phyloP scores from a whole-genome alignment of 306 rosid genomes.

The Corylus americana region DNA sequence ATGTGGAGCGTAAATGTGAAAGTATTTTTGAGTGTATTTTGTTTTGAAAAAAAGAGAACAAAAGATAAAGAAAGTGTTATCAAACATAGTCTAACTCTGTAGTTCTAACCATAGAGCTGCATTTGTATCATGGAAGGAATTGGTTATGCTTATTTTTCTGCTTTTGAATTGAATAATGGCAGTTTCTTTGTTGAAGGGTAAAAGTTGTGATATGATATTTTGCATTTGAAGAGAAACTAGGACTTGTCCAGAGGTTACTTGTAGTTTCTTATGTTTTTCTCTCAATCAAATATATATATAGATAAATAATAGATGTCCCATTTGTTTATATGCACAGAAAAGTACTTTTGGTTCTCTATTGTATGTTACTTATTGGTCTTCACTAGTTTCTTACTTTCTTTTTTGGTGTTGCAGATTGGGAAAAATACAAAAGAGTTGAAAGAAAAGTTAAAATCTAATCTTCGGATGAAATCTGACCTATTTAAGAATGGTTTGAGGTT shows the following conservation, averaged over 20 bases:
- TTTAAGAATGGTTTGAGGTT: conserved; percentile 14
- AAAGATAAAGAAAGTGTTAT: too few relatives aligned
- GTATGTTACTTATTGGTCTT: neutral
- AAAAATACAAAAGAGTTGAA: conserved; percentile 48
- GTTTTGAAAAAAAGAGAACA: too few relatives aligned
- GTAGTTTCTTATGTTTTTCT: too few relatives aligned
- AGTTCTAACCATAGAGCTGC: neutral
- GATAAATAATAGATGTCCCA: neutral
- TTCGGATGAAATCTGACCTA: conserved; percentile 32
- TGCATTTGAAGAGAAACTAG: too few relatives aligned
- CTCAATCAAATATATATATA: neutral
- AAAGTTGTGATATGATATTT: too few relatives aligned
- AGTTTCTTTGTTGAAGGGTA: neutral
- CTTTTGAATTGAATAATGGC: neutral
- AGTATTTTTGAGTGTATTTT: too few relatives aligned
- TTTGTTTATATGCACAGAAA: neutral
- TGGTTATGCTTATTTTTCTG: neutral
- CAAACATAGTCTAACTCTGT: neutral
- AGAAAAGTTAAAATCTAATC: conserved; percentile 19
- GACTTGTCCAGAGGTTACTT: too few relatives aligned
- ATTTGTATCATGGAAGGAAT: neutral
- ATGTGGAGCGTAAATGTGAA: too few relatives aligned
- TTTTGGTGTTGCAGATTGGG: conserved; percentile 30
- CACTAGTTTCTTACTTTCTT: neutral
- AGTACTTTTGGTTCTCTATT: neutral